Base-by-base conservation (phyloP, 2,329 filamentous ascomycete species). In the Conoideocrella luteorostrata region DNA sequence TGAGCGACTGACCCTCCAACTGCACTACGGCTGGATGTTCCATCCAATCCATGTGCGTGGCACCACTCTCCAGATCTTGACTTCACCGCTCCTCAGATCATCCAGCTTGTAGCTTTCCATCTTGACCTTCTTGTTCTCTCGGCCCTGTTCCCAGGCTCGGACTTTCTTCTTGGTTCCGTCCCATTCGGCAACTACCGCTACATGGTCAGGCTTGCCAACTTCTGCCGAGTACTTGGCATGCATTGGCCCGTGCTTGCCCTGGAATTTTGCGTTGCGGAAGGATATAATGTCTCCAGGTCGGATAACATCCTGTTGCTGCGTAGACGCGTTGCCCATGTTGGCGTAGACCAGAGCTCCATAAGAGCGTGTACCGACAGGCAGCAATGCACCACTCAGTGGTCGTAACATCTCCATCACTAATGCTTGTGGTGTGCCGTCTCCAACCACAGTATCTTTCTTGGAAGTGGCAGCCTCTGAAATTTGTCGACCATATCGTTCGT, bases 91-190 rank as follows among this genome's bases (percentile, higher is more conserved):
- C 60, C 88, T 78, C 62, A 98, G 60, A 68, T 98, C 93, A 35
- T 90, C 89, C 48, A 98, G 75, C 69, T 90, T 87, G 69, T 91
- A 97, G 67, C 89, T 95, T 72, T 97, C 91, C 48, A 88, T 71
- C 70, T 94, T 93, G 43, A 94, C 84, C 72, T 96, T 97, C 65
- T 86, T 91, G 62, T 82, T 90, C 70, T 97, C 91, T 12, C 91
- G 74, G 0, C 91, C 91, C 62, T 98, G 93, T 64, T 97, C 93
- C 87, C 88, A 97, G 2, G 84, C 90, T 22, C 90, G 73, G 21
- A 98, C 84, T 74, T 97, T 96, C 76, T 95, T 95, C 78, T 96
- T 95, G 32, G 88, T 95, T 3, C 93, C 93, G 63, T 98, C 93
- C 93, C 93, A 98, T 63, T 98, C 93, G 9, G 88, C 79, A 4